A percentile compares a stretch with the other conserved stretches of the same genome.
These are phyloP conservation scores for Polygonum maritimum DNA, from an alignment of 148 eudicot genomes.

Conservation along the genomic window DNA sequence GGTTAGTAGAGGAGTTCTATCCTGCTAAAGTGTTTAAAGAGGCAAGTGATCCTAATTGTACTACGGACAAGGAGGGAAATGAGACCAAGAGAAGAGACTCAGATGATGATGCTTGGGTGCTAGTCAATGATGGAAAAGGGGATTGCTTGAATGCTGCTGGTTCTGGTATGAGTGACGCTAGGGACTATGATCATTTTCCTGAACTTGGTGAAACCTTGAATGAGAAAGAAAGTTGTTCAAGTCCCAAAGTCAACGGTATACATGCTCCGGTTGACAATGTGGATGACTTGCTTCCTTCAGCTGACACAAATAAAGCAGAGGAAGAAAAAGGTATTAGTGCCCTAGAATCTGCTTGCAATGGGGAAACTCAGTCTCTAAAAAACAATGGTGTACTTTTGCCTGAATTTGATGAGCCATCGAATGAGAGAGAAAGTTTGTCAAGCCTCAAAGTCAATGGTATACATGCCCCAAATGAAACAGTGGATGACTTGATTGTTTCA, in stretches of 20 bases:
- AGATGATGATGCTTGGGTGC: slow-evolving; percentile 11
- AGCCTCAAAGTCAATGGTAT: slow-evolving; percentile 1
- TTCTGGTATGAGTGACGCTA: neutral
- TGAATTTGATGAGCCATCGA: neutral
- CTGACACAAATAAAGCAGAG: slow-evolving; percentile 9
- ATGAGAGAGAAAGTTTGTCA: neutral
- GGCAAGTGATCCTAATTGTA: slow-evolving; percentile 14
- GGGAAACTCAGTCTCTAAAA: neutral
- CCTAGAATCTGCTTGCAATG: neutral
- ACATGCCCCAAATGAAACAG: neutral
- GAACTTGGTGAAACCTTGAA: neutral
- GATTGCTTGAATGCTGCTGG: neutral
- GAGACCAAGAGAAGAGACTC: slow-evolving; percentile 10
- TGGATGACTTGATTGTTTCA: neutral
- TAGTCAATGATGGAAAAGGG: slow-evolving; percentile 2
- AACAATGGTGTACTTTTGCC: neutral
- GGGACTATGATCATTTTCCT: neutral
- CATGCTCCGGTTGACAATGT: slow-evolving; percentile 6
- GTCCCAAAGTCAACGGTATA: slow-evolving; percentile 13
- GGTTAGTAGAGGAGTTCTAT: slow-evolving; percentile 13
- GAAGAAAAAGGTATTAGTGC: neutral
- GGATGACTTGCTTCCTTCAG: slow-evolving; percentile 13
- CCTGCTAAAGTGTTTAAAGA: slow-evolving; percentile 16
- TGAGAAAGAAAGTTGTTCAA: slow-evolving; percentile 11
- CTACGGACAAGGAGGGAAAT: slow-evolving; percentile 13